These are phyloP conservation scores for Camillea tinctor DNA, from an alignment of 2,329 filamentous ascomycete species.

Conservation along the genomic window DNA sequence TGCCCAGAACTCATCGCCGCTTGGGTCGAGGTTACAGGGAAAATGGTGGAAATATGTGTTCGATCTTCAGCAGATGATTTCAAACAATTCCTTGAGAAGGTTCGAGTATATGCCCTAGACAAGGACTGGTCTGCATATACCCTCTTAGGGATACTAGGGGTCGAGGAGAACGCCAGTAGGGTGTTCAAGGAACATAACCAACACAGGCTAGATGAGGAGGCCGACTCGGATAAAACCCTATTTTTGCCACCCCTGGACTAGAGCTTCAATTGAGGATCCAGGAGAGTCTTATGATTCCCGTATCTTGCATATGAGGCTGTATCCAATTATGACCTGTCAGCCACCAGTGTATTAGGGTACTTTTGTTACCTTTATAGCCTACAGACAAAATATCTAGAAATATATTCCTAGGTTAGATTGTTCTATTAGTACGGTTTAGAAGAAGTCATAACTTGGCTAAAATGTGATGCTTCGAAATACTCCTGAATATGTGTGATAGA, in stretches of 20 bases:
- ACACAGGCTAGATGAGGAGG: slow-evolving; percentile 10
- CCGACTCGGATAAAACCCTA: slow-evolving; percentile 4
- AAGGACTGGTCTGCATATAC: slow-evolving; percentile 1
- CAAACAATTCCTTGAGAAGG: background rate
- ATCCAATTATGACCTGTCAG: no score
- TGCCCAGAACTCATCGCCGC: slow-evolving; percentile 9
- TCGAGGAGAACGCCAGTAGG: slow-evolving; percentile 1
- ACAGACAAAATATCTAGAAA: no score
- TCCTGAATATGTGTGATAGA: no score
- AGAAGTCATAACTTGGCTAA: no score
- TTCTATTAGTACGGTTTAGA: no score
- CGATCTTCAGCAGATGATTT: slow-evolving; percentile 6
- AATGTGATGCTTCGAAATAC: no score
- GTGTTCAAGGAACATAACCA: slow-evolving; percentile 7
- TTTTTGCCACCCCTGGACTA: slow-evolving; percentile 5
- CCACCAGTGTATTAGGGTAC: no score
- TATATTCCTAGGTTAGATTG: no score
- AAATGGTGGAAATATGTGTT: slow-evolving; percentile 15
- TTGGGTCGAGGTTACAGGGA: slow-evolving; percentile 12
- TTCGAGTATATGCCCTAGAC: slow-evolving; percentile 3
- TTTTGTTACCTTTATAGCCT: no score
- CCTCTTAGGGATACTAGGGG: slow-evolving; percentile 3
- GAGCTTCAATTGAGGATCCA: background rate
- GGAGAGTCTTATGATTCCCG: background rate
- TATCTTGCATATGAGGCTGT: background rate